Percentiles rank a stretch among this genome's conserved stretches.
phyloP scores from a whole-genome alignment of 2,329 filamentous ascomycete species.

The Diplocarpon rosae region DNA sequence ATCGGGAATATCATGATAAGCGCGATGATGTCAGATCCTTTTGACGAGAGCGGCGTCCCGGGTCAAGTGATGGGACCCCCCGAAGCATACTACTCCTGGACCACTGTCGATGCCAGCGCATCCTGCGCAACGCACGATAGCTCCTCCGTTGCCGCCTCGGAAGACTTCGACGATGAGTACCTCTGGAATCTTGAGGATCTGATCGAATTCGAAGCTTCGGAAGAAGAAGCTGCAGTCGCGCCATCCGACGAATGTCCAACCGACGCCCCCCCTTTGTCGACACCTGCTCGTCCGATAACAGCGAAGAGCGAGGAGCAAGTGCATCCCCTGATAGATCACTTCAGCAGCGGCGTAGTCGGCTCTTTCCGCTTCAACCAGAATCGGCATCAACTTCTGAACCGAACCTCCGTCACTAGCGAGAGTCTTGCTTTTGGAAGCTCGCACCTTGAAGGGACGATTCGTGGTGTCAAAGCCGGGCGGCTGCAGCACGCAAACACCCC shows the following conservation, averaged over 20 bases:
- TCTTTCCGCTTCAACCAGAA: constrained; percentile 62
- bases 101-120: constrained; percentile 43
- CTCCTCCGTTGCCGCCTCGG: constrained; percentile 36
- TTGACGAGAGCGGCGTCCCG: constrained; percentile 12
- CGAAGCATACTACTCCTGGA: constrained; percentile 65
- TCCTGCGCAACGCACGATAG: constrained; percentile 39
- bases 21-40: constrained; percentile 32
- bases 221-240: constrained; percentile 44
- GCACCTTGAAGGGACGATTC: constrained; percentile 48
- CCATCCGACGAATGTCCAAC: constrained; percentile 1
- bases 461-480: constrained; percentile 54
- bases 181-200: constrained; percentile 60
- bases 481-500: constrained; percentile 55
- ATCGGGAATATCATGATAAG: constrained; percentile 71
- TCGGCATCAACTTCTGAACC: constrained; percentile 37
- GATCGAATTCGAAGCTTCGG: constrained; percentile 51
- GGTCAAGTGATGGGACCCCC: constrained; percentile 60
- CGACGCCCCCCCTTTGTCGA: constrained; percentile 37
- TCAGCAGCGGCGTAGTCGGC: constrained; percentile 59
- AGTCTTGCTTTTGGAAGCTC: constrained; percentile 51
- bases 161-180: constrained; percentile 53
- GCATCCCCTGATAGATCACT: constrained; percentile 49
- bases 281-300: constrained; percentile 39
- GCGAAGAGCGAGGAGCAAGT: constrained; percentile 37
- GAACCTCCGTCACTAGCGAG: constrained; percentile 49